Conservation (phyloP, 1,139 yeast genomes). For the Suhomyces coccinellae region DNA sequence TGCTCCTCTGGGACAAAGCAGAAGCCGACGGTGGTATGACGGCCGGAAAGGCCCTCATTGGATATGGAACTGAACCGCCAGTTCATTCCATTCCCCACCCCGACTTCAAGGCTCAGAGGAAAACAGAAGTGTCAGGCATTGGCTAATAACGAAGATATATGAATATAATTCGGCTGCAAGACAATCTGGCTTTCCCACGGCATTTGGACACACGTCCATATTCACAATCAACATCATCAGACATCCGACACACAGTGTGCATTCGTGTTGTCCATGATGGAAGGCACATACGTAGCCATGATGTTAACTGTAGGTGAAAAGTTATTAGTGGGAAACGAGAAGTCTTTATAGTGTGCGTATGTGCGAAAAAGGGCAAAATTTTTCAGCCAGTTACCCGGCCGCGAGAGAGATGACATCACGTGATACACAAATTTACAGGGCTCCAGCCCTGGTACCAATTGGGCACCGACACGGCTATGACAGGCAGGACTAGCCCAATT, state of each 20-base stretch:
- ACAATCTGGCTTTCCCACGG: constrained; percentile 50
- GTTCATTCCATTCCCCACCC: constrained; percentile 43
- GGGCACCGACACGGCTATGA: no score
- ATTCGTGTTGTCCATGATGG: constrained; percentile 11
- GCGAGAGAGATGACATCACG: not conserved
- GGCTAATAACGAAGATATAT: constrained; percentile 34
- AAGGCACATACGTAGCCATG: constrained; percentile 23
- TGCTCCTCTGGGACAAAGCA: constrained; percentile 20
- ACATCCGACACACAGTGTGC: constrained; percentile 8
- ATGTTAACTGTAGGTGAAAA: constrained; percentile 12
- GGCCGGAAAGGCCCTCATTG: constrained; percentile 26
- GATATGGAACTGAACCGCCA: constrained; percentile 49
- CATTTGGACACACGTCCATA: constrained; percentile 12
- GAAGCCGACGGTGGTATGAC: constrained; percentile 8
- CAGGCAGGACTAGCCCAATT: no score
- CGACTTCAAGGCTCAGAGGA: constrained; percentile 40
- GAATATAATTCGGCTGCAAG: constrained; percentile 41
- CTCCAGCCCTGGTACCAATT: not conserved
- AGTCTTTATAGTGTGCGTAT: constrained; percentile 5
- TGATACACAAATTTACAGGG: not conserved
- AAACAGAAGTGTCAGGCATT: constrained; percentile 52
- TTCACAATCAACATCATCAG: constrained; percentile 11
- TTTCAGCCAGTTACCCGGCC: constrained; percentile 11
- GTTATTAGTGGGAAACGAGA: not conserved
- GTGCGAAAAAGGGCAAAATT: constrained; percentile 17